Evolutionary conservation across 2,329 filamentous ascomycete species (phyloP).

Genomic region (Capronia epimyces): DNA sequence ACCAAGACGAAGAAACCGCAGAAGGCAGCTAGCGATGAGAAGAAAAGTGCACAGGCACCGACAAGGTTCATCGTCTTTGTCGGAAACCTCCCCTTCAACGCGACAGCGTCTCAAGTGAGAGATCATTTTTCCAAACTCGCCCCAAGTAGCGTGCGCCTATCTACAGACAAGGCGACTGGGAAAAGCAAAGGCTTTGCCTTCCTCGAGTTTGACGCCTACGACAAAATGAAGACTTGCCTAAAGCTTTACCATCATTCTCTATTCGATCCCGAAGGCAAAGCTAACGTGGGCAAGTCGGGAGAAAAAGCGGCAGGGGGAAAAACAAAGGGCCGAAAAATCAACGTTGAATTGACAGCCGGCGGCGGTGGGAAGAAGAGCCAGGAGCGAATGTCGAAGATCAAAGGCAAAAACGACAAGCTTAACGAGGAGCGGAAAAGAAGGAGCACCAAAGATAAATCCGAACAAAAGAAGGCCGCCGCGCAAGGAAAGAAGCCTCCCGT

Average conservation of each 20-base stretch:
- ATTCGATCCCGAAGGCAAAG: constrained; percentile 56
- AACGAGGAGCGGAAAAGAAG: constrained; percentile 59
- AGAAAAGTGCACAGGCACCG: constrained; percentile 16
- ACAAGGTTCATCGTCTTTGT: constrained; percentile 72
- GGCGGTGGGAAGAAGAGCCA: constrained; percentile 73
- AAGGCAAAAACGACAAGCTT: constrained; percentile 78
- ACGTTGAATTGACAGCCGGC: constrained; percentile 87
- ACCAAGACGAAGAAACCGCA: constrained; percentile 29
- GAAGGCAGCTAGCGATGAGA: constrained; percentile 27
- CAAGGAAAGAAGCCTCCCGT: constrained; percentile 33
- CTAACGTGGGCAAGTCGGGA: constrained; percentile 1
- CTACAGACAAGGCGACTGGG: constrained; percentile 59
- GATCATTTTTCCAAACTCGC: constrained; percentile 73
- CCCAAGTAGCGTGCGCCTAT: constrained; percentile 65
- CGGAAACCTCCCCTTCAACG: constrained; percentile 82
- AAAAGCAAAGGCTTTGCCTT: constrained; percentile 76
- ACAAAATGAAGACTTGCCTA: constrained; percentile 87
- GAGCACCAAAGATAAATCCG: constrained; percentile 37
- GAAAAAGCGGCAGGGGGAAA: constrained; percentile 3
- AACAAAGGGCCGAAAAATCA: constrained; percentile 63
- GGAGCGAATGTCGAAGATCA: constrained; percentile 68
- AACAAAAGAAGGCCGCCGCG: constrained; percentile 33
- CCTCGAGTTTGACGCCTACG: constrained; percentile 79
- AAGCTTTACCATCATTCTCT: constrained; percentile 82
- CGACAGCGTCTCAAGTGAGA: constrained; percentile 63